Conservation (phyloP, 164 flowering plant genomes). For the Pachysandra terminalis region DNA sequence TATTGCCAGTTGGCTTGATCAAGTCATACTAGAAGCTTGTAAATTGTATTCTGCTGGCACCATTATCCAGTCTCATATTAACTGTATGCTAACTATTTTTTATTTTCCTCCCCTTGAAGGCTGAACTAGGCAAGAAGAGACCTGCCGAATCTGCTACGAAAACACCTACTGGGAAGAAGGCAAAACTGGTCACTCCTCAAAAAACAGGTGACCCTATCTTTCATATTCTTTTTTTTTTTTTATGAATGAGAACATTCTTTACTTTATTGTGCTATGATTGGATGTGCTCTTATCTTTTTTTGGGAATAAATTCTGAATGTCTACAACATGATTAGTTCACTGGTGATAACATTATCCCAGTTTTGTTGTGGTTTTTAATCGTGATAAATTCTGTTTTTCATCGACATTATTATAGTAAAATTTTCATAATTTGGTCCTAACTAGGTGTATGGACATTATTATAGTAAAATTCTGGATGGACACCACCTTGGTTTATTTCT, state of each 20-base stretch:
- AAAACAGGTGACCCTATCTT: constrained; percentile 47
- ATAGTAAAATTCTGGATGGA: no score
- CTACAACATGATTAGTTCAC: no score
- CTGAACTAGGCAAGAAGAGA: constrained; percentile 53
- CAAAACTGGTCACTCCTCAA: constrained; percentile 57
- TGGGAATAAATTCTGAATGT: no score
- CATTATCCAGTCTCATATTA: neutral
- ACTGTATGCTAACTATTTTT: neutral
- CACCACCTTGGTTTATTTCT: neutral
- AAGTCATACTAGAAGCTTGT: neutral
- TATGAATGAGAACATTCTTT: neutral
- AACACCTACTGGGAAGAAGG: constrained; percentile 63
- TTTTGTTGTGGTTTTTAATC: no score
- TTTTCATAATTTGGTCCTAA: no score
- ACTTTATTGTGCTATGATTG: neutral
- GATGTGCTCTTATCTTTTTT: no score
- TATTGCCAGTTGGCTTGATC: neutral
- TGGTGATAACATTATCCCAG: no score
- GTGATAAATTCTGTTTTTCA: no score
- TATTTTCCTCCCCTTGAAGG: constrained; percentile 20
- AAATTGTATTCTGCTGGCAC: neutral
- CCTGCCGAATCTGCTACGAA: constrained; percentile 38
- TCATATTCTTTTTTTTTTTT: neutral
- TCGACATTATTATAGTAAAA: no score
- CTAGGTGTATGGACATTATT: no score